A percentile compares a stretch with the other conserved stretches of the same genome.
Evolutionary conservation across 768 basidiomycete species (phyloP).

Genomic region (Crepidotus variabilis): DNA sequence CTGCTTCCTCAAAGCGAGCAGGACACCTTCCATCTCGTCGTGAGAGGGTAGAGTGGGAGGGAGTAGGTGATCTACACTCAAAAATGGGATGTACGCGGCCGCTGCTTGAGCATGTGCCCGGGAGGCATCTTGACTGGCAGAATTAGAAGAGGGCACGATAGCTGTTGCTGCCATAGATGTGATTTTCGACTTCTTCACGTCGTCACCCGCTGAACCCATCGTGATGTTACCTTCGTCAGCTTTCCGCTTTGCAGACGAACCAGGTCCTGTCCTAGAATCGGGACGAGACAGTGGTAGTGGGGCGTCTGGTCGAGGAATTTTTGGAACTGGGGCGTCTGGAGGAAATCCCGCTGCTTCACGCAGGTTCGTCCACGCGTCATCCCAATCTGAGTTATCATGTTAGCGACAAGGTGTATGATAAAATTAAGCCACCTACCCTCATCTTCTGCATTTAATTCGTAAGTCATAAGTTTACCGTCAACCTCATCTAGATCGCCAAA

Average conservation of each 20-base stretch:
- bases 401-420: constrained; percentile 1
- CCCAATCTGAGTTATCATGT: constrained; percentile 49
- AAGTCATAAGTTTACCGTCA: constrained; percentile 62
- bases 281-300: constrained; percentile 14
- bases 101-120: constrained; percentile 50
- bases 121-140: constrained; percentile 25
- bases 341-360: constrained; percentile 51
- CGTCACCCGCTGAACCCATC: constrained; percentile 30
- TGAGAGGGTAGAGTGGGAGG: constrained; percentile 73
- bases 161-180: constrained; percentile 16
- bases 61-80: constrained; percentile 67
- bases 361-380: constrained; percentile 53
- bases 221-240: constrained; percentile 42
- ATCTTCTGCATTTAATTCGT: constrained; percentile 69
- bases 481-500: constrained; percentile 90
- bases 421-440: constrained; percentile 45
- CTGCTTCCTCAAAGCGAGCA: constrained; percentile 76
- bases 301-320: constrained; percentile 39
- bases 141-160: constrained; percentile 20
- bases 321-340: constrained; percentile 46
- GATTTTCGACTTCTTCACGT: constrained; percentile 30
- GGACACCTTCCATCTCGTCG: constrained; percentile 73
- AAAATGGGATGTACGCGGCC: constrained; percentile 68
- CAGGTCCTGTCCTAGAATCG: constrained; percentile 17
- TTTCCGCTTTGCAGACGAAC: constrained; percentile 49